Percentiles rank a stretch among this genome's conserved stretches.
Evolutionary conservation across 176 grass and related monocot species (phyloP).

Genomic region (Guadua angustifolia): DNA sequence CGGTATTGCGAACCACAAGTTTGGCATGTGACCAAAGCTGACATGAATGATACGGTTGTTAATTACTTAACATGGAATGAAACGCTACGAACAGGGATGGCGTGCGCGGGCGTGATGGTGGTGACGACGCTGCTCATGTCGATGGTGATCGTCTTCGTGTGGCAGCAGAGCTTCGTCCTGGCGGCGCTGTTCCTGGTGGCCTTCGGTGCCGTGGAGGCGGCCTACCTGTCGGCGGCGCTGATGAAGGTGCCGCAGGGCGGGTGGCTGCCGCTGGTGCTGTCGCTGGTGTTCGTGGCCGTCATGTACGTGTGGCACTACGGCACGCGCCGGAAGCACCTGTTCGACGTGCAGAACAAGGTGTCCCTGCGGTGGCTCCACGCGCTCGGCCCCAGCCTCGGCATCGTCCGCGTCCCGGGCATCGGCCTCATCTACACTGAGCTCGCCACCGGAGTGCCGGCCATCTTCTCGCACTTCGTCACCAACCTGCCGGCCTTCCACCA

Average conservation of each 20-base stretch:
- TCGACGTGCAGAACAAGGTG: slow-evolving; percentile 76
- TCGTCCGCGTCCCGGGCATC: slow-evolving; percentile 72
- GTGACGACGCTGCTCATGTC: slow-evolving; percentile 68
- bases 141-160: slow-evolving; percentile 68
- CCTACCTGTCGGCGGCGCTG: slow-evolving; percentile 58
- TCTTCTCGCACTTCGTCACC: slow-evolving; percentile 82
- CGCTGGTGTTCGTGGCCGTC: slow-evolving; percentile 55
- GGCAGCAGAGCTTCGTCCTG: slow-evolving; percentile 49
- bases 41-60: too few relatives aligned
- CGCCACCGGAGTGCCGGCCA: slow-evolving; percentile 60
- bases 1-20: slow-evolving; percentile 3
- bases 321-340: slow-evolving; percentile 47
- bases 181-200: slow-evolving; percentile 50
- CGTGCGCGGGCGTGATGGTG: slow-evolving; percentile 64
- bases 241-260: slow-evolving; percentile 74
- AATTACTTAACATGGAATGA: too few relatives aligned
- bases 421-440: slow-evolving; percentile 71
- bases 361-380: slow-evolving; percentile 70
- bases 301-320: slow-evolving; percentile 89
- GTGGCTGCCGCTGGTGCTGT: slow-evolving; percentile 62
- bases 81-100: slow-evolving; percentile 38
- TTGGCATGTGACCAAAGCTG: too few relatives aligned
- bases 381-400: slow-evolving; percentile 71
- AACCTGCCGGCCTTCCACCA: slow-evolving; percentile 77
- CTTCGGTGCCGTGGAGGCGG: slow-evolving; percentile 55